Evolutionary conservation across 495 filamentous ascomycete genomes (phyloP), one percentile per base, ranked within the genome.

Genomic region (Xylaria bambusicola): DNA sequence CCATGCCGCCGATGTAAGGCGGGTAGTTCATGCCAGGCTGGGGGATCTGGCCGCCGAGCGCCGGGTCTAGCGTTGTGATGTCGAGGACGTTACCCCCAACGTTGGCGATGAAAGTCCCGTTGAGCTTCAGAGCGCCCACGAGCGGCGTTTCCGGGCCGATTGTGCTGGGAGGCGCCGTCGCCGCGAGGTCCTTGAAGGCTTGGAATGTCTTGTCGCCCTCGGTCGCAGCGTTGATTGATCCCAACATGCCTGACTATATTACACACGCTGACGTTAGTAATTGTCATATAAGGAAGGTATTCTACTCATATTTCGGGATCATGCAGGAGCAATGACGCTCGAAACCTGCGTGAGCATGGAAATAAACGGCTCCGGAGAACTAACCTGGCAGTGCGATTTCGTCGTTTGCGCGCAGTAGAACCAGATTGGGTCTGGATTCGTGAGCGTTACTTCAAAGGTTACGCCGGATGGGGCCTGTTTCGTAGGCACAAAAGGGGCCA

Each of bases 351-450:
- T n/a, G n/a, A n/a, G n/a, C n/a, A n/a, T n/a, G n/a, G n/a, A n/a
- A n/a, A n/a, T n/a, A n/a, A n/a, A n/a, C n/a, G n/a, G n/a, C n/a
- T n/a, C n/a, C n/a, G n/a, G n/a, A n/a, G n/a, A n/a, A n/a, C n/a
- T n/a, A n/a, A n/a, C n/a, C n/a, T 77, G 70, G 57, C 78, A 81
- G 62, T 82, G 78, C 2, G 60, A 72, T 42, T 67, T 68, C 4
- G 52, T 66, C 1, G 66, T 69, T 59, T 84, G 82, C 10, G 75
- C 77, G 61, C 82, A 85, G 75, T 85, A 86, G 65, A 82, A 84
- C 82, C 82, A 86, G 46, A 81, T 71, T 0, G 84, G 83, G 44
- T 76, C 75, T 15, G 66, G 69, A 52, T 84, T 76, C 17, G 66
- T 65, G 33, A 86, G 65, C 4, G 56, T 73, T 31, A 83, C 67